Conservation (phyloP, 768 basidiomycete genomes). For the Amanita inopinata region DNA sequence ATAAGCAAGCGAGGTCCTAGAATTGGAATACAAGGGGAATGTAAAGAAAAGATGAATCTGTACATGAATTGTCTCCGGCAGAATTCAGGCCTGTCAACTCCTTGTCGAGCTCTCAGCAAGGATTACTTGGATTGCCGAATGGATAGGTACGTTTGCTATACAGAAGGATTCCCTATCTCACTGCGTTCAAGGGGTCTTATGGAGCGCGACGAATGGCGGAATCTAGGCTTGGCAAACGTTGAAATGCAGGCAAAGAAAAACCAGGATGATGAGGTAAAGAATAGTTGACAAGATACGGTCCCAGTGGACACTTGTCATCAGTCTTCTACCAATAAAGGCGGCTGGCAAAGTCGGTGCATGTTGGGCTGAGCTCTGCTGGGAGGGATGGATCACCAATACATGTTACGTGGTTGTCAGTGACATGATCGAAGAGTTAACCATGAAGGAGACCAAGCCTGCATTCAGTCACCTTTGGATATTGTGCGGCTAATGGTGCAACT, state of each 20-base stretch:
- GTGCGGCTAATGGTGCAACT: too few species aligned
- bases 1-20: too few species aligned
- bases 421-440: too few species aligned
- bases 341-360: too few species aligned
- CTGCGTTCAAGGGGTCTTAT: conserved; percentile 60
- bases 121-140: conserved; percentile 85
- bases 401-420: too few species aligned
- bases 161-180: not conserved
- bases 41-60: conserved; percentile 68
- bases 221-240: conserved; percentile 66
- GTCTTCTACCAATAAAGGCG: too few species aligned
- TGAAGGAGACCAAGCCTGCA: too few species aligned
- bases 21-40: conserved; percentile 58
- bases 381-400: too few species aligned
- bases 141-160: conserved; percentile 53
- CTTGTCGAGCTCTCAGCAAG: conserved; percentile 65
- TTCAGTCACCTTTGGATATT: too few species aligned
- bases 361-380: too few species aligned
- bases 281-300: not conserved
- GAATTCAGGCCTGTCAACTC: conserved; percentile 63
- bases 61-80: conserved; percentile 75
- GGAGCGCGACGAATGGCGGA: conserved; percentile 81
- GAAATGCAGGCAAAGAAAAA: conserved; percentile 7
- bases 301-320: not conserved
- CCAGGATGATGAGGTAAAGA: not conserved